phyloP scores from a whole-genome alignment of 2,329 filamentous ascomycete genomes.

The Thermomyces lanuginosus region DNA sequence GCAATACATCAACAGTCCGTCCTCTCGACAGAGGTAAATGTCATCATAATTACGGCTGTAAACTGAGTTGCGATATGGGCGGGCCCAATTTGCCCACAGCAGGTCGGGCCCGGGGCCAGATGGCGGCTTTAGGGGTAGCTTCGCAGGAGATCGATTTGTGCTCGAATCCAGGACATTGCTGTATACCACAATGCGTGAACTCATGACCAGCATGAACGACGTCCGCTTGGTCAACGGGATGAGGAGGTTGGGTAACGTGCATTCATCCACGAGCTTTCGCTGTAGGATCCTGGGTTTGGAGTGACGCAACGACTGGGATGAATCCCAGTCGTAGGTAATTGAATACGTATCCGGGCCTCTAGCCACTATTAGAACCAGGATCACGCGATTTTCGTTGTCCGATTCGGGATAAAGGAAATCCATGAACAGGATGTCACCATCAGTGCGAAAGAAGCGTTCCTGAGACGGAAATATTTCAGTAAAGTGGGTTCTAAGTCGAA shows the following conservation, averaged over 20 bases:
- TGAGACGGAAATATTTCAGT: too few species aligned
- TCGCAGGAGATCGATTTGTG: too few species aligned
- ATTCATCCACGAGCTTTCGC: conserved; percentile 18
- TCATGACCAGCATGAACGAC: conserved; percentile 53
- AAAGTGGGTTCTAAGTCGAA: too few species aligned
- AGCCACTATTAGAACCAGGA: conserved; percentile 52
- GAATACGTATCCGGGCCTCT: conserved; percentile 30
- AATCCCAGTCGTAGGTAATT: conserved; percentile 38
- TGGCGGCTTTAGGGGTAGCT: too few species aligned
- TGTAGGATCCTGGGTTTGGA: conserved; percentile 14
- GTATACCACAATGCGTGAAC: conserved; percentile 37
- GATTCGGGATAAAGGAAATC: conserved; percentile 63
- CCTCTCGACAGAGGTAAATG: conserved; percentile 75
- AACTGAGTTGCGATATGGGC: conserved; percentile 50
- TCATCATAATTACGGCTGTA: conserved; percentile 54
- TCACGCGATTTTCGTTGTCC: conserved; percentile 51
- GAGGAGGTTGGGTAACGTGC: conserved; percentile 48
- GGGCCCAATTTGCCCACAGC: conserved; percentile 72
- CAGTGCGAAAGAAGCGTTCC: conserved; percentile 37
- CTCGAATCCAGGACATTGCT: conserved; percentile 23
- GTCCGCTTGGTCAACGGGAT: conserved; percentile 56
- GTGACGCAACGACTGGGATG: conserved; percentile 19
- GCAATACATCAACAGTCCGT: conserved; percentile 61
- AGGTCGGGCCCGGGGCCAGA: too few species aligned
- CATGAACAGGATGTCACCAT: conserved; percentile 68